Base-by-base conservation (phyloP, 306 rosid species). In the Trifolium subterraneum region DNA sequence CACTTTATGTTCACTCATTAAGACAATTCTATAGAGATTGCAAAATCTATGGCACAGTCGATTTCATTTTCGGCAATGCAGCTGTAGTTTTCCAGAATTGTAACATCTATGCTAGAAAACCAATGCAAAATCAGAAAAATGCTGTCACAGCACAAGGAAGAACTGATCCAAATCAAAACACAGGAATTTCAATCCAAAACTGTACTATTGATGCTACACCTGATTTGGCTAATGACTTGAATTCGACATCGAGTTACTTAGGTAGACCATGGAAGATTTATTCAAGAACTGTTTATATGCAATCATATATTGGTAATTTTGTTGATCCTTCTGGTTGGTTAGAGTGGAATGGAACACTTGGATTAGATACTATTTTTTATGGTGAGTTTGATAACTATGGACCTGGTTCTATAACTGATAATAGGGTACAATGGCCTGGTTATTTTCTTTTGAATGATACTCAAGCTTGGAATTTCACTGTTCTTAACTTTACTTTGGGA, bases 11-110 rank as follows among this genome's bases (percentile, higher is more conserved):
- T 0, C 98, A 92, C 79, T 89, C 97, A 51, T 65, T 84, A 14
- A 66, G 90, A 29, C 97, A 92, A 22, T 90, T 92, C 92, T 92
- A 90, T n/a, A 78, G 88, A 2, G 92, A 90, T 9, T 92, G 98
- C 51, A 71, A 84, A 19, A 81, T 92, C 59, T 82, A 85, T 13
- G 98, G 98, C 23, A 92, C 98, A 0, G 85, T 90, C 0, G 96
- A 92, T 48, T 92, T 90, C 79, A 90, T 92, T 1, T 92, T 92
- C 9, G 98, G 98, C 35, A 83, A 90, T 2, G 94, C 98, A 2
- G 88, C 92, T 0, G 98, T 88, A 0, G 91, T 92, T 51, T 84
- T 92, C 74, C 98, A 92, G 36, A 71, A 60, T 31, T 90, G 94
- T 55, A 81, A 85, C 73, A 70, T 92, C 22, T 82, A 84, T 20